These are phyloP conservation scores for Laguncularia racemosa DNA, from an alignment of 345 rosid genomes.

Conservation along the genomic window DNA sequence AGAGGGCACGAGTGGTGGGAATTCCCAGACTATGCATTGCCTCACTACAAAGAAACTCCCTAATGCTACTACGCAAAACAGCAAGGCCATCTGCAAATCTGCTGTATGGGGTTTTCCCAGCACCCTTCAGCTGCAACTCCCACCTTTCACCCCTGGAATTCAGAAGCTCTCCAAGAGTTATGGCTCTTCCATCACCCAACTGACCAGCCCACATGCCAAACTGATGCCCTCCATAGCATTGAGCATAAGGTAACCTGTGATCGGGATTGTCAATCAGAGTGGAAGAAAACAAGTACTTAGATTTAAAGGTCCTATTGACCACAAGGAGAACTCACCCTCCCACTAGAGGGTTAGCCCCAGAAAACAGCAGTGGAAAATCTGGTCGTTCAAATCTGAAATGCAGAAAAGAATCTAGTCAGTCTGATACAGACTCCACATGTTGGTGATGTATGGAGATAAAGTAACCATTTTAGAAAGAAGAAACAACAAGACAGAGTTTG, in stretches of 20 bases:
- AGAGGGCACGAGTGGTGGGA: slow-evolving; percentile 95
- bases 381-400: slow-evolving; percentile 74
- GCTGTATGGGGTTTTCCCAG: slow-evolving; percentile 94
- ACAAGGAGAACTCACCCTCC: slow-evolving; percentile 58
- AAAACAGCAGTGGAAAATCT: slow-evolving; percentile 68
- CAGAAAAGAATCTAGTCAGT: slow-evolving; percentile 5
- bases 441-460: too few relatives aligned
- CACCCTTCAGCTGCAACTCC: slow-evolving; percentile 98
- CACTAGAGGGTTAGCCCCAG: slow-evolving; percentile 64
- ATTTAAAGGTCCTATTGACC: not conserved
- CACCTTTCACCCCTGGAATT: slow-evolving; percentile 83
- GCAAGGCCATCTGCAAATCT: slow-evolving; percentile 99
- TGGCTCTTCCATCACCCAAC: slow-evolving; percentile 98
- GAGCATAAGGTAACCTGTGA: slow-evolving; percentile 76
- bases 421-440: too few relatives aligned
- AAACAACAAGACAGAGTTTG: too few relatives aligned
- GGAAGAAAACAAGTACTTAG: slow-evolving; percentile 4
- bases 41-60: slow-evolving; percentile 96
- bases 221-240: slow-evolving; percentile 96
- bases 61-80: slow-evolving; percentile 88
- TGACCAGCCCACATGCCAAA: slow-evolving; percentile 99
- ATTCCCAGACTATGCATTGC: slow-evolving; percentile 90
- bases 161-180: slow-evolving; percentile 79
- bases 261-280: slow-evolving; percentile 9
- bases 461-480: too few relatives aligned